phyloP scores from a whole-genome alignment of 2,329 filamentous ascomycete species.

The Phaeosphaeria sp. region DNA sequence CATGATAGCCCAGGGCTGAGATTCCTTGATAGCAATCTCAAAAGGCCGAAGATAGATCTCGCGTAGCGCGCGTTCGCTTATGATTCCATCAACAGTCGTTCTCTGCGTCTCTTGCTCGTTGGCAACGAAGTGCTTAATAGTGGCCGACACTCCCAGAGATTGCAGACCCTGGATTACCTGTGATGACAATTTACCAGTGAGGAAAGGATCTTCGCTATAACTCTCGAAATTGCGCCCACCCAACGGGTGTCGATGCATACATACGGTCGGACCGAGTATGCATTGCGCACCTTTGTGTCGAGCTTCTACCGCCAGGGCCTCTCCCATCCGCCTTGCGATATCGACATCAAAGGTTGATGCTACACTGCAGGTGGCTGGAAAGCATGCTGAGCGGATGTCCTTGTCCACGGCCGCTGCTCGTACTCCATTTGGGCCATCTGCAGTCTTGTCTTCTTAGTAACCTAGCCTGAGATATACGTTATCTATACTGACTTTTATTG shows the following conservation, averaged over 20 bases:
- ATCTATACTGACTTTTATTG: not conserved
- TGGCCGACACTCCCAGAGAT: not conserved
- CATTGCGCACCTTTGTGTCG: not conserved
- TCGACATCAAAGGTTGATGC: not conserved
- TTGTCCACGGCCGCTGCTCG: not conserved
- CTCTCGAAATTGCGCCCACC: not conserved
- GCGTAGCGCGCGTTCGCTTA: constrained; percentile 62
- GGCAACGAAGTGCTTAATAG: not conserved
- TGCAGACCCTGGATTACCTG: not conserved
- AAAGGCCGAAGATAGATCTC: constrained; percentile 53
- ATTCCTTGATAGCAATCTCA: constrained; percentile 50
- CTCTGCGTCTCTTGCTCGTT: not conserved
- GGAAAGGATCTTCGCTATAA: not conserved
- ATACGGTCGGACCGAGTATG: not conserved
- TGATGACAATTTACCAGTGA: not conserved
- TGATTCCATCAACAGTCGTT: not conserved
- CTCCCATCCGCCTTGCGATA: not conserved
- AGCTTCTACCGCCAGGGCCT: not conserved
- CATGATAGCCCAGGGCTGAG: constrained; percentile 61
- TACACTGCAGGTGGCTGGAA: not conserved
- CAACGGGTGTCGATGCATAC: not conserved
- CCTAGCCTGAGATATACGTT: not conserved
- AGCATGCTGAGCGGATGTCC: constrained; percentile 1
- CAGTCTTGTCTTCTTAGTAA: not conserved
- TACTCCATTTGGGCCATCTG: not conserved